Evolutionary conservation across 768 basidiomycete species (phyloP), one percentile per base, ranked within the genome.

Genomic region (Ramaria rubella): DNA sequence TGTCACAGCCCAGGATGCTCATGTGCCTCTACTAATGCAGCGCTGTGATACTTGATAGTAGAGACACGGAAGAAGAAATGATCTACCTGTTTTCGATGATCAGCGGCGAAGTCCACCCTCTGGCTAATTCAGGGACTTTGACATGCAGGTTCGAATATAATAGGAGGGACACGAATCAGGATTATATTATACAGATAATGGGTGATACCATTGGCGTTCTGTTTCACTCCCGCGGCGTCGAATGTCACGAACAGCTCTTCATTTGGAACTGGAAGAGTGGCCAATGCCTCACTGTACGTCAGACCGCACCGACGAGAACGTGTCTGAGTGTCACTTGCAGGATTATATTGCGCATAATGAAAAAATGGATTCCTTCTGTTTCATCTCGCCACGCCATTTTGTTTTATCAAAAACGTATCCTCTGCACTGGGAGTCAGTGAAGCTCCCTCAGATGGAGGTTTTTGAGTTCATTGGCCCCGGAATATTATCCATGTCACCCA

Each of bases 231-330:
- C 57, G 57, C 58, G 7, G 70, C 68, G 34, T 56, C 57, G 29
- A 70, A 70, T 44, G 23, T 60, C 61, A 67, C 15, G 77, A 74
- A 24, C 78, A 81, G 61, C 65, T 86, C 12, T 68, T 77, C 23
- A 69, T 84, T 21, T 87, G 83, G 84, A 77, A 87, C 55, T 87
- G 86, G 86, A 80, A 78, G 63, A 81, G 77, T 5, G 81, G 82
- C 6, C 60, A 66, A 9, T 63, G 71, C 6, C 64, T 81, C 61
- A 56, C 77, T 59, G 85, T 87, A 61, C 71, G 79, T 71, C 21
- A 14, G 14, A 17, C 21, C 27, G 23, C 34, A 17, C 7, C 8
- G 17, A 45, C 12, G 15, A 19, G 19, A 24, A 12, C 17, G 23
- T 19, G 46, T 11, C 38, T n/a, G n/a, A n/a, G n/a, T n/a, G n/a